Percentiles rank a stretch among this genome's conserved stretches.
Conservation (phyloP, 768 basidiomycete genomes). For the Amyloporia xantha region DNA sequence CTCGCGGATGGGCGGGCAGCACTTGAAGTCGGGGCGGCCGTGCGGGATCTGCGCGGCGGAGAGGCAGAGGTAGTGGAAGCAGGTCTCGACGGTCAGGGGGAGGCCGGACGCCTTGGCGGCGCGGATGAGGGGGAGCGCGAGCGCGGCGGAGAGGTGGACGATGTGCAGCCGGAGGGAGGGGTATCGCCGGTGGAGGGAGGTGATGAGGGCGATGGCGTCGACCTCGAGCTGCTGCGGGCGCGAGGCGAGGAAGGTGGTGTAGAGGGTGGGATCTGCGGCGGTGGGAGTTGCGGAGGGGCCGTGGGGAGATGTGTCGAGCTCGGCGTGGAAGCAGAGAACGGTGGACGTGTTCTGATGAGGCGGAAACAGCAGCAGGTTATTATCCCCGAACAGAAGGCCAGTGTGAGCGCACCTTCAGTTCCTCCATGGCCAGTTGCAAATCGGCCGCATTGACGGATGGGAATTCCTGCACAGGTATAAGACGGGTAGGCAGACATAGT, state of each 20-base stretch:
- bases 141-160: slow-evolving; percentile 88
- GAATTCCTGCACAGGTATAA: slow-evolving; percentile 64
- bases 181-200: slow-evolving; percentile 50
- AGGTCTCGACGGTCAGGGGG: slow-evolving; percentile 89
- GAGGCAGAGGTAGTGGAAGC: slow-evolving; percentile 92
- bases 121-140: slow-evolving; percentile 71
- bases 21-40: slow-evolving; percentile 86
- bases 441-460: slow-evolving; percentile 75
- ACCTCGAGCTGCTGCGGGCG: slow-evolving; percentile 77
- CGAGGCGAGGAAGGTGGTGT: slow-evolving; percentile 80
- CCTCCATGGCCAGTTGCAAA: slow-evolving; percentile 60
- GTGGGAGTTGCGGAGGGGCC: slow-evolving; percentile 12
- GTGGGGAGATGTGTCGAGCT: slow-evolving; percentile 48
- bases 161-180: slow-evolving; percentile 82
- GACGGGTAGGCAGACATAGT: slow-evolving; percentile 4
- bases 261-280: slow-evolving; percentile 43
- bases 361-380: too few relatives aligned
- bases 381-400: too few relatives aligned
- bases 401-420: slow-evolving; percentile 77
- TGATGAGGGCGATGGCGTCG: slow-evolving; percentile 76
- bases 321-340: slow-evolving; percentile 88
- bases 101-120: slow-evolving; percentile 57
- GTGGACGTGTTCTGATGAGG: slow-evolving; percentile 62
- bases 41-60: slow-evolving; percentile 64
- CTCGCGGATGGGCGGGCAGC: slow-evolving; percentile 89